Percentiles rank a stretch among this genome's conserved stretches.
These are phyloP conservation scores for Chenopodium album DNA, from an alignment of 148 eudicot species.

Conservation along the genomic window DNA sequence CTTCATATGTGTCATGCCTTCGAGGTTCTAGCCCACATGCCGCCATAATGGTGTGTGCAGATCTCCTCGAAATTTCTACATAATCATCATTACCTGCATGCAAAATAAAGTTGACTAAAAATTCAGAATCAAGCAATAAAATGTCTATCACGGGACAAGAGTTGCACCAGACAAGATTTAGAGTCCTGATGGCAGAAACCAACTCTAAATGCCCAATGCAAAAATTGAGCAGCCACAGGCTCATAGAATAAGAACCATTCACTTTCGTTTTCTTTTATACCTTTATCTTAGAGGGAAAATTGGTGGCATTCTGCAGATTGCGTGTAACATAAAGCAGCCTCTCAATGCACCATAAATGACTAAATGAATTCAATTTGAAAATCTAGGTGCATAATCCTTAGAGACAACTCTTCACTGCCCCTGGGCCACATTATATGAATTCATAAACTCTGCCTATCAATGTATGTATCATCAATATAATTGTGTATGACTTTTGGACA, in stretches of 20 bases:
- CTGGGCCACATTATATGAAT: not conserved
- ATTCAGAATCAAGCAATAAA: not conserved
- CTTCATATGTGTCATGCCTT: slow-evolving; percentile 31
- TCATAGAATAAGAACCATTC: not conserved
- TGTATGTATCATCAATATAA: not conserved
- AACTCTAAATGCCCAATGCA: not conserved
- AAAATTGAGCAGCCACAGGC: not conserved
- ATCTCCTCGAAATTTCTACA: slow-evolving; percentile 47
- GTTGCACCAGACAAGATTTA: not conserved
- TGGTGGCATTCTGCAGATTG: not conserved
- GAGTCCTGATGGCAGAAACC: not conserved
- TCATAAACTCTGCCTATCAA: not conserved
- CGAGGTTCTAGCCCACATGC: slow-evolving; percentile 46
- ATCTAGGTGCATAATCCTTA: not conserved
- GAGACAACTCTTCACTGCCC: not conserved
- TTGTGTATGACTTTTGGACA: not conserved
- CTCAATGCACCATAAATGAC: not conserved
- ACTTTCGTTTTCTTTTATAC: not conserved
- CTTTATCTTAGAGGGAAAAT: not conserved
- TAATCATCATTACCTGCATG: slow-evolving; percentile 49
- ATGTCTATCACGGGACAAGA: not conserved
- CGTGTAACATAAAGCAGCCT: not conserved
- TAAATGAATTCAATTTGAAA: not conserved
- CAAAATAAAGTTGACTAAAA: not conserved
- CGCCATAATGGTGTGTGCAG: slow-evolving; percentile 53